These are phyloP conservation scores for Trichophyton rubrum DNA, from an alignment of 2,329 filamentous ascomycete species.

Conservation along the genomic window DNA sequence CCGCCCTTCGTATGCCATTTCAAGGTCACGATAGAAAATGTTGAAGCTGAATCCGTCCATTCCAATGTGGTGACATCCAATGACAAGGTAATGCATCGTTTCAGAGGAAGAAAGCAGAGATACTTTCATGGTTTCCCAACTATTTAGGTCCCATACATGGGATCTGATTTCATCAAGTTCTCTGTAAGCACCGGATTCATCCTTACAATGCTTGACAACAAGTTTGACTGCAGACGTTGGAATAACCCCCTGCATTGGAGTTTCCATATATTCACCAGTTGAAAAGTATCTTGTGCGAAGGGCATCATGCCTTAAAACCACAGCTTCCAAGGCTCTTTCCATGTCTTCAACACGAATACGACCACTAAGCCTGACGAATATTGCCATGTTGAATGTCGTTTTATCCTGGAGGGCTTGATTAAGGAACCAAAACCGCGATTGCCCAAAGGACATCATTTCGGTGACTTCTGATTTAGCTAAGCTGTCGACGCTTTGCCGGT, in stretches of 20 bases:
- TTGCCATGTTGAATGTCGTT: slow-evolving; percentile 32
- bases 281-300: slow-evolving; percentile 23
- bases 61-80: slow-evolving; percentile 39
- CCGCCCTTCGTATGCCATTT: slow-evolving; percentile 29
- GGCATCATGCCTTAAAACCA: slow-evolving; percentile 23
- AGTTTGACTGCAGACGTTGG: neutral
- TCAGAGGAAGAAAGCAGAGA: slow-evolving; percentile 5
- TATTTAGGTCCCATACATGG: slow-evolving; percentile 29
- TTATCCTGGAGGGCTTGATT: slow-evolving; percentile 20
- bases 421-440: slow-evolving; percentile 29
- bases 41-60: slow-evolving; percentile 39
- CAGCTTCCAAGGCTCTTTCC: slow-evolving; percentile 22
- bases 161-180: slow-evolving; percentile 16
- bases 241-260: slow-evolving; percentile 4
- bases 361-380: slow-evolving; percentile 23
- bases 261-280: slow-evolving; percentile 10
- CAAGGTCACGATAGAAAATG: slow-evolving; percentile 35
- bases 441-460: slow-evolving; percentile 24
- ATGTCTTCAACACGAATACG: slow-evolving; percentile 21
- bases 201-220: neutral
- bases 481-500: neutral
- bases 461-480: slow-evolving; percentile 2
- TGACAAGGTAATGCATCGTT: slow-evolving; percentile 28
- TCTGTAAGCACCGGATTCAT: neutral
- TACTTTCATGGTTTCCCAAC: slow-evolving; percentile 21